phyloP scores from a whole-genome alignment of 345 rosid genomes.

The Anacardium occidentale region DNA sequence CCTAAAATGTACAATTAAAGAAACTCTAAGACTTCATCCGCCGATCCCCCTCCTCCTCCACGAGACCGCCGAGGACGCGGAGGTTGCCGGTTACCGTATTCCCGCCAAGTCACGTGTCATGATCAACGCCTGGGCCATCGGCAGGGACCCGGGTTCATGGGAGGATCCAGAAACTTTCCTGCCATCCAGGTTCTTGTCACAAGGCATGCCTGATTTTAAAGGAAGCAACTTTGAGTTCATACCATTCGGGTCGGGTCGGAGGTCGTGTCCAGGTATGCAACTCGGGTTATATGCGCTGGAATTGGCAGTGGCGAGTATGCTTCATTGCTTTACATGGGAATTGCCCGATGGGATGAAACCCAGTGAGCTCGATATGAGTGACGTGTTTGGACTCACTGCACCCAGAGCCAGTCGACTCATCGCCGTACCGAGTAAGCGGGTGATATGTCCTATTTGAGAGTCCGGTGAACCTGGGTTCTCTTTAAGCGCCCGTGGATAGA shows the following conservation, averaged over 20 bases:
- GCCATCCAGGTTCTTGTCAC: slow-evolving; percentile 71
- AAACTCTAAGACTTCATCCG: slow-evolving; percentile 84
- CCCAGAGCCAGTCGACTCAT: slow-evolving; percentile 67
- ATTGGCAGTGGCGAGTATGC: slow-evolving; percentile 62
- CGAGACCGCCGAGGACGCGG: slow-evolving; percentile 67
- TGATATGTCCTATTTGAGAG: slow-evolving; percentile 45
- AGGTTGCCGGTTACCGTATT: slow-evolving; percentile 57
- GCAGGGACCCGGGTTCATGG: slow-evolving; percentile 72
- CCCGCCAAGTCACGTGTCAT: slow-evolving; percentile 69
- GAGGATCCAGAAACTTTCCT: slow-evolving; percentile 62
- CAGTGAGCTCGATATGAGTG: slow-evolving; percentile 76
- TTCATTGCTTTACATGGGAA: slow-evolving; percentile 80
- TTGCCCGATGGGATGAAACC: slow-evolving; percentile 90
- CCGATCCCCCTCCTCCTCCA: slow-evolving; percentile 95
- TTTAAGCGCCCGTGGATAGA: too few species aligned
- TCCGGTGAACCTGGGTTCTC: too few species aligned
- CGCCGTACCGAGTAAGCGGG: slow-evolving; percentile 57
- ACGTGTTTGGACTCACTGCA: slow-evolving; percentile 82
- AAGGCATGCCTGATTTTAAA: slow-evolving; percentile 67
- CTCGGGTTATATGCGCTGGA: slow-evolving; percentile 83
- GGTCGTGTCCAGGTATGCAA: slow-evolving; percentile 94
- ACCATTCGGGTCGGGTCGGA: slow-evolving; percentile 89
- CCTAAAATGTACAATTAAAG: slow-evolving; percentile 67
- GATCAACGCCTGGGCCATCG: slow-evolving; percentile 80
- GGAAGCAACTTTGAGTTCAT: slow-evolving; percentile 79